Evolutionary conservation across 441 rosid species (phyloP), one percentile per base, ranked within the genome.

Genomic region (Biscutella laevigata): DNA sequence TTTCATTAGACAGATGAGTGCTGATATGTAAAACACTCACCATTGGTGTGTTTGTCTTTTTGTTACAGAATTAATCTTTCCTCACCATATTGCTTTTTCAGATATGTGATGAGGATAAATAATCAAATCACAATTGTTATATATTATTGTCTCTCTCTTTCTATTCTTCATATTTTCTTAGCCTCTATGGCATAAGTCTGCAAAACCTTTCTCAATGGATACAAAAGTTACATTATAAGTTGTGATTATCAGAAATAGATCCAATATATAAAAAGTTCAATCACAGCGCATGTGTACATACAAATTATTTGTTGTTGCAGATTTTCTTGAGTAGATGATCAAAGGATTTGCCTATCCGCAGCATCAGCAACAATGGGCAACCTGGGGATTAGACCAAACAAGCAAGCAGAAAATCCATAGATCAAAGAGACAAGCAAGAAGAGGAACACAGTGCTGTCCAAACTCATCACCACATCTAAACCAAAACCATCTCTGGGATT

Each of bases 321-420:
- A n/a, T 37, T 21, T 22, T 5, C 2, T 15, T 19, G 1, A 64
- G 25, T 29, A 14, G 40, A 34, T 12, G 39, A 61, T 80, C 75
- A 86, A 42, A 79, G 80, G 66, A 84, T 91, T 68, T 86, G 95
- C 74, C 94, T 82, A 49, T 90, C 95, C 43, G 97, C 95, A 68
- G 94, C 95, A 38, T 90, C 97, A 59, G 95, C 95, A 46, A 90
- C 95, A 74, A 90, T 76, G 21, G 97, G 97, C 83, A 90, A 74
- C 57, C 98, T 81, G 4, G 98, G 98, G 45, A 72, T 38, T 65
- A 67, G 95, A 53, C 95, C 95, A 49, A 90, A 61, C 72, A 90
- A 54, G 73, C 98, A 90, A 69, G 82, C 70, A 64, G 87, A 74
- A 9, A 89, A 84, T 20, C 92, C 95, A 65, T 86, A 86, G 46